Evolutionary conservation across 345 rosid species (phyloP).

Genomic region (Euphorbia pulcherrima): DNA sequence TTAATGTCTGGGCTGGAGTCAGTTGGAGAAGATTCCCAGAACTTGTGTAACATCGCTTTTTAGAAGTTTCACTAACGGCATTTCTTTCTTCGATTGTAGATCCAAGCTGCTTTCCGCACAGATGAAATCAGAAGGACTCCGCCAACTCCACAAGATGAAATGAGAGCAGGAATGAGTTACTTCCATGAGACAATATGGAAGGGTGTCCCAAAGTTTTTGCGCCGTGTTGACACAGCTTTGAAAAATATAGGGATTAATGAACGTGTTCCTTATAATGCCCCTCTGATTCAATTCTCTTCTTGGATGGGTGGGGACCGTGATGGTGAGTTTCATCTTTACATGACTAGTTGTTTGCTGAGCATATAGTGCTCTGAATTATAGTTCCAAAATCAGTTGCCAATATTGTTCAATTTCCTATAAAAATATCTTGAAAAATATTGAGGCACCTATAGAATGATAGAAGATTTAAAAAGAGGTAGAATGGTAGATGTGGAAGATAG

Average conservation of each 20-base stretch:
- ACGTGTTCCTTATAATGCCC: slow-evolving; percentile 95
- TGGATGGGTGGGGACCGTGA: slow-evolving; percentile 99
- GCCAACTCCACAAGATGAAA: slow-evolving; percentile 98
- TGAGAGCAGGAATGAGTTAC: slow-evolving; percentile 99
- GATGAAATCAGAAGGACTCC: slow-evolving; percentile 98
- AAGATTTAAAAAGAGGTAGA: neutral
- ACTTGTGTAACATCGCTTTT: neutral
- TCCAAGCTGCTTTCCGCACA: slow-evolving; percentile 99
- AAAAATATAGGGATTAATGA: slow-evolving; percentile 91
- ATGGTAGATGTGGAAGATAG: neutral
- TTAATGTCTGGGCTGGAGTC: neutral
- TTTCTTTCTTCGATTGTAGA: slow-evolving; percentile 35
- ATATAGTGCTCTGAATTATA: neutral
- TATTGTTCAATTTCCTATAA: neutral
- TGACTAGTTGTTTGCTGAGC: neutral
- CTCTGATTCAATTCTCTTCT: slow-evolving; percentile 94
- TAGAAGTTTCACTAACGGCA: neutral
- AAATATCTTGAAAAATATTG: slow-evolving; percentile 4
- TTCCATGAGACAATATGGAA: slow-evolving; percentile 99
- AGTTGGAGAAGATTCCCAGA: neutral
- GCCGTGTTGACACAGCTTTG: slow-evolving; percentile 96
- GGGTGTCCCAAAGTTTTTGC: slow-evolving; percentile 96
- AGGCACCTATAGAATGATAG: neutral
- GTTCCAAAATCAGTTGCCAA: neutral
- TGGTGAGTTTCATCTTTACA: slow-evolving; percentile 45